These are phyloP conservation scores for Candida xiaguanensis DNA, from an alignment of 805 yeast species.

Conservation along the genomic window DNA sequence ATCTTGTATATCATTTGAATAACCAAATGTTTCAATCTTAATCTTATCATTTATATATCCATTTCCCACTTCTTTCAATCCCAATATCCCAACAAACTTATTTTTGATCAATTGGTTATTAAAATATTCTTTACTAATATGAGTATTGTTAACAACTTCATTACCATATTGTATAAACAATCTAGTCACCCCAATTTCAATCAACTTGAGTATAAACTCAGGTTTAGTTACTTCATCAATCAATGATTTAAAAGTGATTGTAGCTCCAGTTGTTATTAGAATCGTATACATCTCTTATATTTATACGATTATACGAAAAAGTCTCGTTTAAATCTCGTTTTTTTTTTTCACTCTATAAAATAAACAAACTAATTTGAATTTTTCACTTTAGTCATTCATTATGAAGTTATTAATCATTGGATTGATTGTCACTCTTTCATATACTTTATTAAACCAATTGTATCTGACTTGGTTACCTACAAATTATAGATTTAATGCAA, in stretches of 20 bases:
- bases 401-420: conserved; percentile 26
- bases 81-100: conserved; percentile 6
- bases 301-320: conserved; percentile 2
- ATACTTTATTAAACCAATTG: conserved; percentile 27
- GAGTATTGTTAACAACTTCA: conserved; percentile 18
- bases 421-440: conserved; percentile 21
- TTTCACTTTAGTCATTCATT: not conserved
- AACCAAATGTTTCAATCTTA: conserved; percentile 24
- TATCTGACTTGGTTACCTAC: conserved; percentile 63
- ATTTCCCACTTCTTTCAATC: not conserved
- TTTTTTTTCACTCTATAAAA: not conserved
- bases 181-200: conserved; percentile 28
- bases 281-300: conserved; percentile 11
- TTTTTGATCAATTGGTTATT: conserved; percentile 14
- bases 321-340: conserved; percentile 1
- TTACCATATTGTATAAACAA: conserved; percentile 31
- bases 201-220: conserved; percentile 34
- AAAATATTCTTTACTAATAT: conserved; percentile 22
- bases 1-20: conserved; percentile 20
- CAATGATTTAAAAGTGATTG: conserved; percentile 70
- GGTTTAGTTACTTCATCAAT: conserved; percentile 40
- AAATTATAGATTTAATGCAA: conserved; percentile 67
- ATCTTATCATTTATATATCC: conserved; percentile 8
- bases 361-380: not conserved
- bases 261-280: conserved; percentile 86